phyloP scores from a whole-genome alignment of 2,329 filamentous ascomycete species.

The Pochonia chlamydosporia region DNA sequence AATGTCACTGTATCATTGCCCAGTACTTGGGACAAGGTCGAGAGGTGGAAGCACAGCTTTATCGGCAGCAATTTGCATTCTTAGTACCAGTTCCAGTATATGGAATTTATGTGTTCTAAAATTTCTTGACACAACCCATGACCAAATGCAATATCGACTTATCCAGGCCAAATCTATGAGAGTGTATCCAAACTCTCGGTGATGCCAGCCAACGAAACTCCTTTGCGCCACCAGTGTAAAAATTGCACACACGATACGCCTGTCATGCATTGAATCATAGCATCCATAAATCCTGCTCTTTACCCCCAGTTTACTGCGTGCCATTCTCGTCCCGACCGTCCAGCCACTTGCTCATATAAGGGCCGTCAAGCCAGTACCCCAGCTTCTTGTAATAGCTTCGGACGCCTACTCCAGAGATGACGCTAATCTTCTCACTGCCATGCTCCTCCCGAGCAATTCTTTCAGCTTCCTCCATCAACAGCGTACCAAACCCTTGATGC shows the following conservation, averaged over 20 bases:
- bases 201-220: not conserved
- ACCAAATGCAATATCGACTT: no score
- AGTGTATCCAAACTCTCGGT: no score
- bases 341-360: conserved; percentile 69
- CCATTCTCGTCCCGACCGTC: conserved; percentile 34
- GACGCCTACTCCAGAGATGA: conserved; percentile 97
- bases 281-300: not conserved
- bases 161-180: no score
- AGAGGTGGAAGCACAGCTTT: no score
- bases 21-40: no score
- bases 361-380: conserved; percentile 89
- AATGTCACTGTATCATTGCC: no score
- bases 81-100: no score
- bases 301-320: not conserved
- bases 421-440: conserved; percentile 86
- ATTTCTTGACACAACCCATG: no score
- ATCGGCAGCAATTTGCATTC: no score
- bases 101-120: no score
- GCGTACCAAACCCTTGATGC: conserved; percentile 92
- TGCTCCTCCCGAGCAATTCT: conserved; percentile 92
- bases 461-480: conserved; percentile 97
- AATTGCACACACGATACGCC: not conserved
- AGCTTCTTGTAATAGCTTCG: conserved; percentile 91
- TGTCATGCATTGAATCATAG: not conserved
- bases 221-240: not conserved